Percentiles rank a stretch among this genome's conserved stretches.
These are phyloP conservation scores for Ceratobasidium sp. DNA, from an alignment of 1,284 basidiomycete species.

Conservation along the genomic window DNA sequence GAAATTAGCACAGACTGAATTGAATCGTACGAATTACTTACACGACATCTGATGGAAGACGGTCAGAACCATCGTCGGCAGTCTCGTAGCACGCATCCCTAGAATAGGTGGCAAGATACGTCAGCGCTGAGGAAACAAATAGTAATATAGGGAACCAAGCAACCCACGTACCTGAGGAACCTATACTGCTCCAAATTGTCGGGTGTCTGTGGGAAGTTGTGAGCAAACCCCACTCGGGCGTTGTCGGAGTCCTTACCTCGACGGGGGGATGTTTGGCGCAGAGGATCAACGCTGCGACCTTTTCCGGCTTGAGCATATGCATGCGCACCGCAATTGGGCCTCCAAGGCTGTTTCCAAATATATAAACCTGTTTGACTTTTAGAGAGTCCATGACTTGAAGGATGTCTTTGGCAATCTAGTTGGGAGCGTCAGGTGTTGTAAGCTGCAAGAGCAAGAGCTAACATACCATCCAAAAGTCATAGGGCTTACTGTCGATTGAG, in stretches of 20 bases:
- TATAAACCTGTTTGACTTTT: slow-evolving; percentile 39
- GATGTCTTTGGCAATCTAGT: slow-evolving; percentile 40
- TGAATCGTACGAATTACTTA: neutral
- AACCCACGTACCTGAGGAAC: slow-evolving; percentile 30
- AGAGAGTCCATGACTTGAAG: slow-evolving; percentile 39
- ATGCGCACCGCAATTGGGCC: slow-evolving; percentile 36
- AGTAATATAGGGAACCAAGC: neutral
- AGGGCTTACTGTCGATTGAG: slow-evolving; percentile 40
- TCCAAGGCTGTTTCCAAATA: slow-evolving; percentile 41
- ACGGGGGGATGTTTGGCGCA: slow-evolving; percentile 40
- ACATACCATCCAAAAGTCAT: slow-evolving; percentile 40
- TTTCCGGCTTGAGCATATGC: slow-evolving; percentile 33
- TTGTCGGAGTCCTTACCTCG: slow-evolving; percentile 33
- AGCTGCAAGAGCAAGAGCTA: neutral
- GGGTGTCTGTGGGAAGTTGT: slow-evolving; percentile 28
- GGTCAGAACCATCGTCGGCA: slow-evolving; percentile 41
- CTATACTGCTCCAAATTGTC: slow-evolving; percentile 42
- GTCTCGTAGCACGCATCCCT: slow-evolving; percentile 42
- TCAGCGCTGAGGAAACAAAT: neutral
- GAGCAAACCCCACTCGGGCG: neutral
- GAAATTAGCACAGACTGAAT: neutral
- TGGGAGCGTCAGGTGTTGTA: neutral
- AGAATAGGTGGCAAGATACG: neutral
- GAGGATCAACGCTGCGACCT: slow-evolving; percentile 37
- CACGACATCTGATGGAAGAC: slow-evolving; percentile 41